phyloP scores from a whole-genome alignment of 441 rosid genomes.

The Cnidoscolus chayamansa region DNA sequence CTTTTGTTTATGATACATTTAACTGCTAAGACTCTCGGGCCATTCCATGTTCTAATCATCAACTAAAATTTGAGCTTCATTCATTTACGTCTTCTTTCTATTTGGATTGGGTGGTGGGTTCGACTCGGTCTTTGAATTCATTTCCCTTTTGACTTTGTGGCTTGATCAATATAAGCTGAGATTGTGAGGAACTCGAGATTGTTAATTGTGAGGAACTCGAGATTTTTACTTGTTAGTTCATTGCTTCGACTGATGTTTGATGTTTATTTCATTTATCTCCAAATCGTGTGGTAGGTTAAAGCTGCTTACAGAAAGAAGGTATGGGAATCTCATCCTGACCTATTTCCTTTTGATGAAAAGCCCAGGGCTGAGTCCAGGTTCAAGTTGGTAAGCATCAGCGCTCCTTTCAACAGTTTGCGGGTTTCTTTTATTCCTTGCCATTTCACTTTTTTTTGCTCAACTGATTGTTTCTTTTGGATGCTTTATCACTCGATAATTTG shows the following conservation, averaged over 20 bases:
- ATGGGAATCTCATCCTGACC: constrained; percentile 91
- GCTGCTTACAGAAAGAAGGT: constrained; percentile 78
- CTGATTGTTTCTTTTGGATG: neutral
- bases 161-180: neutral
- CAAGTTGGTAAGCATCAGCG: constrained; percentile 45
- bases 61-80: neutral
- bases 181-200: neutral
- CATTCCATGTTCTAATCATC: neutral
- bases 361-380: constrained; percentile 63
- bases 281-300: constrained; percentile 44
- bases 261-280: neutral
- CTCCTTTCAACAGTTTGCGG: neutral
- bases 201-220: neutral
- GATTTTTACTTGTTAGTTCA: no score
- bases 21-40: neutral
- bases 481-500: neutral
- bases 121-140: neutral
- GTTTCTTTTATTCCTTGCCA: neutral
- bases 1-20: neutral
- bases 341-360: constrained; percentile 62
- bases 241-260: neutral
- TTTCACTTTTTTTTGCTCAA: neutral
- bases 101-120: neutral
- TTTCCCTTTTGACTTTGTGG: neutral
- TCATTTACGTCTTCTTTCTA: neutral